These are phyloP conservation scores for Chaetomiaceae sp. DNA, from an alignment of 2,329 filamentous ascomycete species.

Conservation along the genomic window DNA sequence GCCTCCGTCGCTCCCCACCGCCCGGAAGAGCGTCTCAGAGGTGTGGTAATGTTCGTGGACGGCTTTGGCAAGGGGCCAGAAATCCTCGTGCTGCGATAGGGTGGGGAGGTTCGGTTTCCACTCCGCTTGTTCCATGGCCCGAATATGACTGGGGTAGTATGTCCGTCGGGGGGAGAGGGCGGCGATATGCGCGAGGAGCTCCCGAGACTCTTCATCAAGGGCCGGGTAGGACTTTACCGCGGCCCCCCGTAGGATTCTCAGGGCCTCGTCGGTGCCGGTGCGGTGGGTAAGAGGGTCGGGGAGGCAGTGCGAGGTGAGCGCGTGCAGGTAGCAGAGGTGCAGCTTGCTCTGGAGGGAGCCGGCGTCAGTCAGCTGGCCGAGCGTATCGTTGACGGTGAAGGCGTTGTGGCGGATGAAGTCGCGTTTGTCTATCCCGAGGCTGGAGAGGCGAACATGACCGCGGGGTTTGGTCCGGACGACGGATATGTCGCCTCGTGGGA, in stretches of 20 bases:
- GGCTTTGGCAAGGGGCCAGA: not conserved
- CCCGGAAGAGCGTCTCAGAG: not conserved
- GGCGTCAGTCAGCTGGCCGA: slow-evolving; percentile 48
- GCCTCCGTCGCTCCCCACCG: not conserved
- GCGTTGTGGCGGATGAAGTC: not conserved
- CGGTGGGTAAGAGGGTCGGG: slow-evolving; percentile 43
- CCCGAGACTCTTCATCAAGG: not conserved
- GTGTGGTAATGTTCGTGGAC: not conserved
- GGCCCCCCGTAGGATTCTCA: slow-evolving; percentile 26
- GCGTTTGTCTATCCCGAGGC: not conserved
- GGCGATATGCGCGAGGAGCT: not conserved
- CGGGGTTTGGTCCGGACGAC: not conserved
- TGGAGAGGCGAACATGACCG: not conserved
- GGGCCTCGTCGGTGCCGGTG: slow-evolving; percentile 52
- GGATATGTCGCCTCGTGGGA: not conserved
- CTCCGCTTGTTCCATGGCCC: not conserved
- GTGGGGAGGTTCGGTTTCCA: not conserved
- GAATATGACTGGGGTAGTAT: not conserved
- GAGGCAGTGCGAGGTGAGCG: slow-evolving; percentile 47
- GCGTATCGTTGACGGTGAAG: slow-evolving; percentile 44
- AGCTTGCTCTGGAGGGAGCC: slow-evolving; percentile 49
- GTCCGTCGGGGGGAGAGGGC: not conserved
- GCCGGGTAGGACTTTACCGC: not conserved
- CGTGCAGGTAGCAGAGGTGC: slow-evolving; percentile 48
- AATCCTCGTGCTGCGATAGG: not conserved